These are phyloP conservation scores for Ophiocordyceps camponoti-leonardi DNA, from an alignment of 2,329 filamentous ascomycete genomes.

Conservation along the genomic window DNA sequence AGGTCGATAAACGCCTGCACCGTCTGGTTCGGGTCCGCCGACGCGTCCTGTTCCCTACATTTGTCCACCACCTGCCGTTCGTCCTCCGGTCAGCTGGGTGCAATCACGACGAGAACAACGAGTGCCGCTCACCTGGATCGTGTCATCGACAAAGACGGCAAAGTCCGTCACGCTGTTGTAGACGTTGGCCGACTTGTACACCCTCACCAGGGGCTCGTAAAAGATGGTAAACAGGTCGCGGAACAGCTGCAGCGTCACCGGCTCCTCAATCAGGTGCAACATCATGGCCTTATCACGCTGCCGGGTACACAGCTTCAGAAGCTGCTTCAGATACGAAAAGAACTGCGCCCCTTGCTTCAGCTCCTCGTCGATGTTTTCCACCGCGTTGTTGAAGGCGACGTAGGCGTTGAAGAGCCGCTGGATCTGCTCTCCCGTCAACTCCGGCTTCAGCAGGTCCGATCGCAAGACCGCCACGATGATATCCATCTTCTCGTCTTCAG, in stretches of 20 bases:
- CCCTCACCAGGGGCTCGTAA: slow-evolving; percentile 89
- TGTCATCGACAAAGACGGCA: slow-evolving; percentile 79
- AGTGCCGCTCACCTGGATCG: slow-evolving; percentile 50
- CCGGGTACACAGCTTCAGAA: slow-evolving; percentile 79
- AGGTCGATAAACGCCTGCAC: slow-evolving; percentile 97
- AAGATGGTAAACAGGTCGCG: slow-evolving; percentile 96
- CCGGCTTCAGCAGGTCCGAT: slow-evolving; percentile 57
- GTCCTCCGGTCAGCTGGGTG: no score
- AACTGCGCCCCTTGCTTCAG: slow-evolving; percentile 79
- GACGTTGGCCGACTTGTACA: slow-evolving; percentile 97
- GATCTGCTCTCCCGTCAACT: slow-evolving; percentile 58
- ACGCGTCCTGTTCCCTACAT: slow-evolving; percentile 60
- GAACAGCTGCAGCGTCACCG: slow-evolving; percentile 91
- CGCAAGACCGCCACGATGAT: slow-evolving; percentile 71
- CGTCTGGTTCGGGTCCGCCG: slow-evolving; percentile 92
- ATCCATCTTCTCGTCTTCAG: slow-evolving; percentile 58
- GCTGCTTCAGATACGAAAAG: slow-evolving; percentile 87
- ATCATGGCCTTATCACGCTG: slow-evolving; percentile 96
- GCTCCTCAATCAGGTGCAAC: slow-evolving; percentile 86
- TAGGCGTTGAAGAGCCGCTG: slow-evolving; percentile 84
- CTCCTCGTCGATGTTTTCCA: slow-evolving; percentile 80
- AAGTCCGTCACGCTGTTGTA: slow-evolving; percentile 97
- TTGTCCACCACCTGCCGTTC: slow-evolving; percentile 38
- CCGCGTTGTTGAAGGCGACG: slow-evolving; percentile 86
- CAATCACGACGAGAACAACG: no score